phyloP scores from a whole-genome alignment of 2,329 filamentous ascomycete species.

The Exophiala sp. region DNA sequence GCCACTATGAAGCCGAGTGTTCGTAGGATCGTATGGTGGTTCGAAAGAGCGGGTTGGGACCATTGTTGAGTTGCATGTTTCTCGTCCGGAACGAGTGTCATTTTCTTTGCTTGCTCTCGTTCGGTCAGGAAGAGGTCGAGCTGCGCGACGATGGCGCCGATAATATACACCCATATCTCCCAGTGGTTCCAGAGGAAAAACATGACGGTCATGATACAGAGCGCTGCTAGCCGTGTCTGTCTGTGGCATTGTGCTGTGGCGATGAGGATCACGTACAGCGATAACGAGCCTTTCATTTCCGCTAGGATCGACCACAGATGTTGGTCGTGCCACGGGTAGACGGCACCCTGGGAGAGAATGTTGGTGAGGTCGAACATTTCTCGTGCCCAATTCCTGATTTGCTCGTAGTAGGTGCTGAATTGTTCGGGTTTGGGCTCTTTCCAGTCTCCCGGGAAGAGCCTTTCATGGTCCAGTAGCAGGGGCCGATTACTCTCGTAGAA shows the following conservation, averaged over 20 bases:
- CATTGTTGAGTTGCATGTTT: too few relatives aligned
- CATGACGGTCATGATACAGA: conserved; percentile 35
- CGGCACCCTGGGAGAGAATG: conserved; percentile 21
- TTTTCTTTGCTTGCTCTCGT: conserved; percentile 32
- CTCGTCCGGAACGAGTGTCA: conserved; percentile 1
- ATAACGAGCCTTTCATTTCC: conserved; percentile 43
- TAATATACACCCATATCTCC: conserved; percentile 42
- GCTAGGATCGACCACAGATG: conserved; percentile 46
- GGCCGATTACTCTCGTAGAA: conserved; percentile 27
- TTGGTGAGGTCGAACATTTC: conserved; percentile 28
- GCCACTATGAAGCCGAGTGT: conserved; percentile 36
- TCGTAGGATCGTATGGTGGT: neutral
- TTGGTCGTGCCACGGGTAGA: conserved; percentile 39
- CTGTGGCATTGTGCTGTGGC: conserved; percentile 36
- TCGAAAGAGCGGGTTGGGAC: too few relatives aligned
- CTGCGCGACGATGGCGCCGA: conserved; percentile 42
- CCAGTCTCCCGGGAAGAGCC: conserved; percentile 27
- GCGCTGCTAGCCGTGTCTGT: conserved; percentile 33
- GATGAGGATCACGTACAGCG: conserved; percentile 40
- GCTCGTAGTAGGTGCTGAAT: conserved; percentile 32
- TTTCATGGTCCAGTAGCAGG: conserved; percentile 16
- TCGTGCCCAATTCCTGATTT: conserved; percentile 36
- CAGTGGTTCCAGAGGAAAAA: conserved; percentile 42
- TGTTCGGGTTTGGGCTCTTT: conserved; percentile 40
- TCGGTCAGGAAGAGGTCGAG: conserved; percentile 35